phyloP scores from a whole-genome alignment of 75 land plant species.

The Sequoia sempervirens region DNA sequence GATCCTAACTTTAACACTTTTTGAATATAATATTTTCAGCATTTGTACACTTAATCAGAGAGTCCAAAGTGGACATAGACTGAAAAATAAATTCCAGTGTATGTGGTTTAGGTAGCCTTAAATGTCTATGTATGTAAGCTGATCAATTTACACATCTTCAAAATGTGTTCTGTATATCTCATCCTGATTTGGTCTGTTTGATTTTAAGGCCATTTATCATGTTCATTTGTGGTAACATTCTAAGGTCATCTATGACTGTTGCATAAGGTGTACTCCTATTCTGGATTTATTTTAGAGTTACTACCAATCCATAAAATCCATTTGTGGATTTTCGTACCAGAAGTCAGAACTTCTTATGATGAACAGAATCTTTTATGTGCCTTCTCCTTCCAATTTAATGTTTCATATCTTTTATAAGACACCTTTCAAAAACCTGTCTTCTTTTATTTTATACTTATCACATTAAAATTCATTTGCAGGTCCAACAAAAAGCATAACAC shows the following conservation, averaged over 20 bases:
- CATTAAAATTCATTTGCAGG: not conserved
- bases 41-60: not conserved
- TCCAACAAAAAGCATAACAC: not conserved
- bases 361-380: not conserved
- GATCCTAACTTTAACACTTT: no score
- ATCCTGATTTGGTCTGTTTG: not conserved
- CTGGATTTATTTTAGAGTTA: not conserved
- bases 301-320: not conserved
- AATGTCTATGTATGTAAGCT: not conserved
- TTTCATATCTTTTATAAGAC: not conserved
- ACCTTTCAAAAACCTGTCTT: not conserved
- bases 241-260: not conserved
- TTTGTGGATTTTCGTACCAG: not conserved
- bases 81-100: not conserved
- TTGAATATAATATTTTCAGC: not conserved
- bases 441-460: not conserved
- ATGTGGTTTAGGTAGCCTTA: not conserved
- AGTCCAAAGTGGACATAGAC: not conserved
- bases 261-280: not conserved
- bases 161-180: not conserved
- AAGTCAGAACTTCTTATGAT: not conserved
- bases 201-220: not conserved
- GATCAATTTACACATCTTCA: not conserved
- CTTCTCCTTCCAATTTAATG: not conserved
- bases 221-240: not conserved